Percentiles rank a stretch among this genome's conserved stretches.
Conservation (phyloP, 495 filamentous ascomycete species). For the Aspergillus nidulans region DNA sequence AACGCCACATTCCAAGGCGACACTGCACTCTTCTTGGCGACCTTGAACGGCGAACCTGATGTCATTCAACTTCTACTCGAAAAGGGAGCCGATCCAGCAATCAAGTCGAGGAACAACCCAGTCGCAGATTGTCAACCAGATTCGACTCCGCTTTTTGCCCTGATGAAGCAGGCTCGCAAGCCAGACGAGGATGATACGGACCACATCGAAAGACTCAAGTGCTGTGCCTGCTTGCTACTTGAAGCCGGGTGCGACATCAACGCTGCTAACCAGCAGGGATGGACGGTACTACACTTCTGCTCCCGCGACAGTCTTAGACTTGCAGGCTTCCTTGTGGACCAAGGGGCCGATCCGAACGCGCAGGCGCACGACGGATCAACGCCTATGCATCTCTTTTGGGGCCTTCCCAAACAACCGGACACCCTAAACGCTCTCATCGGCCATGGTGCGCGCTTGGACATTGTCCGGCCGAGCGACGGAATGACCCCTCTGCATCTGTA, state of each 20-base stretch:
- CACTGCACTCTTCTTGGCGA: neutral
- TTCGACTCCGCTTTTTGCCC: neutral
- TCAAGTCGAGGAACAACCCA: neutral
- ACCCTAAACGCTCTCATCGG: neutral
- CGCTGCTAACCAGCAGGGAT: neutral
- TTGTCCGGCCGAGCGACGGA: neutral
- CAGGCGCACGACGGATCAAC: neutral
- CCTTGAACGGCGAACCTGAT: neutral
- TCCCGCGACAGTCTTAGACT: neutral
- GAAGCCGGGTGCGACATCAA: constrained; percentile 4
- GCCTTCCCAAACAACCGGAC: neutral
- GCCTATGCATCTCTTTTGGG: neutral
- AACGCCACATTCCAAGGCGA: neutral
- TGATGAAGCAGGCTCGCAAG: neutral
- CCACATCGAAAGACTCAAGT: neutral
- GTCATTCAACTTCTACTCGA: neutral
- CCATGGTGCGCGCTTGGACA: neutral
- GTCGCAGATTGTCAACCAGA: neutral
- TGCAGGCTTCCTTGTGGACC: neutral
- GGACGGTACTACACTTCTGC: neutral
- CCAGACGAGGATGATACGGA: neutral
- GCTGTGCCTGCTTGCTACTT: neutral
- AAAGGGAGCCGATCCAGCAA: neutral
- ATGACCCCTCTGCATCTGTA: neutral
- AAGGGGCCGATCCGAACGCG: neutral